Conservation (phyloP, 1,139 yeast genomes). For the Yamadazyma friedrichii region DNA sequence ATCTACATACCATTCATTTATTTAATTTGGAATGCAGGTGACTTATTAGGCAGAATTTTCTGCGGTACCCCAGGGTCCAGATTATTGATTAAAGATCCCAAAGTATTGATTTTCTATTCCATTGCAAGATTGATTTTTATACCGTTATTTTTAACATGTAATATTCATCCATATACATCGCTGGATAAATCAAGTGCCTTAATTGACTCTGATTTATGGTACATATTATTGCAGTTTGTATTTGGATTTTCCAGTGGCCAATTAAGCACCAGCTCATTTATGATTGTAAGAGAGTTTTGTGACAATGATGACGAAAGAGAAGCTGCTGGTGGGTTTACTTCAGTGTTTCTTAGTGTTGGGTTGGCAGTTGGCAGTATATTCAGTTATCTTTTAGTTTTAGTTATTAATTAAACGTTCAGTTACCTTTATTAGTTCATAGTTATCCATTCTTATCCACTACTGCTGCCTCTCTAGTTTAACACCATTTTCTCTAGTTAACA, state of each 20-base stretch:
- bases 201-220: constrained; percentile 62
- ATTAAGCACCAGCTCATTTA: constrained; percentile 74
- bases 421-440: no score
- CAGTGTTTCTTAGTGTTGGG: constrained; percentile 72
- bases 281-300: constrained; percentile 67
- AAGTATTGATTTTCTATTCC: constrained; percentile 49
- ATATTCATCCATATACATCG: constrained; percentile 47
- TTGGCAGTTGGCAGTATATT: constrained; percentile 73
- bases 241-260: constrained; percentile 93
- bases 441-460: no score
- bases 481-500: no score
- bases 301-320: constrained; percentile 67
- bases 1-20: constrained; percentile 76
- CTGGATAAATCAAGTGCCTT: constrained; percentile 29
- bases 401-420: constrained; percentile 18
- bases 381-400: constrained; percentile 62
- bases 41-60: constrained; percentile 69
- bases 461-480: no score
- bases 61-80: constrained; percentile 54
- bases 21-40: constrained; percentile 86
- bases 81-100: constrained; percentile 39
- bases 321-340: constrained; percentile 93
- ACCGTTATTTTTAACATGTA: constrained; percentile 70
- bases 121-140: constrained; percentile 53
- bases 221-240: constrained; percentile 63